Evolutionary conservation across 192 early-diverging fungal genomes (phyloP).

Genomic region (Mortierella antarctica): DNA sequence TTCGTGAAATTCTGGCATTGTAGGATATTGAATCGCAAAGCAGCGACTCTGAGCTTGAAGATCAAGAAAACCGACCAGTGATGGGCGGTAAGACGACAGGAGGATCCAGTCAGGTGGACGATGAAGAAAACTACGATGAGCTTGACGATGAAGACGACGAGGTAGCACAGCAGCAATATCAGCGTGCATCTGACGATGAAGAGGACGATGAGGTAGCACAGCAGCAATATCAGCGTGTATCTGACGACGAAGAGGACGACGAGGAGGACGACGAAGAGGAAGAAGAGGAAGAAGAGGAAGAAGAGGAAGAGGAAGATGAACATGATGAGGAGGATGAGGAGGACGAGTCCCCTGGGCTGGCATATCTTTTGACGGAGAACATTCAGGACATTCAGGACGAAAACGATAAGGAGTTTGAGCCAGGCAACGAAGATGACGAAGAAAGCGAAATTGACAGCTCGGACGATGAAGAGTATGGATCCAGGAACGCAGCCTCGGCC

Average conservation of each 20-base stretch:
- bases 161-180: constrained; percentile 4
- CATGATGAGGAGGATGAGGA: constrained; percentile 25
- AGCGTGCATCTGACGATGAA: constrained; percentile 25
- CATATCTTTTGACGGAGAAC: constrained; percentile 28
- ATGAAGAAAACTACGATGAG: constrained; percentile 38
- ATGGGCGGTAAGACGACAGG: constrained; percentile 39
- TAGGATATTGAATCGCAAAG: constrained; percentile 6
- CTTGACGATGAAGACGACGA: constrained; percentile 17
- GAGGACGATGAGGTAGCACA: constrained; percentile 28
- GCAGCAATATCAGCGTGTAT: constrained; percentile 25
- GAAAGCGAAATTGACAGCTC: constrained; percentile 51
- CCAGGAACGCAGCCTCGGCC: constrained; percentile 1
- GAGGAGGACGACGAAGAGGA: constrained; percentile 18
- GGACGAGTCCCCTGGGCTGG: constrained; percentile 37
- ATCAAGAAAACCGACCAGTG: constrained; percentile 32
- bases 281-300: constrained; percentile 37
- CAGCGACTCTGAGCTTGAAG: constrained; percentile 24
- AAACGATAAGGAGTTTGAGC: constrained; percentile 49
- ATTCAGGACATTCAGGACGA: constrained; percentile 46
- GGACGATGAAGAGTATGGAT: constrained; percentile 44
- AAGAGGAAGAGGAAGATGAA: constrained; percentile 24
- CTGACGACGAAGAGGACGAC: not conserved
- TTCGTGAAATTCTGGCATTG: not conserved
- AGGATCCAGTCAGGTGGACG: constrained; percentile 8
- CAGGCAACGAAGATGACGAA: constrained; percentile 33